Evolutionary conservation across 2,329 filamentous ascomycete species (phyloP), one percentile per base, ranked within the genome.

Genomic region (Aspergillus sp.): DNA sequence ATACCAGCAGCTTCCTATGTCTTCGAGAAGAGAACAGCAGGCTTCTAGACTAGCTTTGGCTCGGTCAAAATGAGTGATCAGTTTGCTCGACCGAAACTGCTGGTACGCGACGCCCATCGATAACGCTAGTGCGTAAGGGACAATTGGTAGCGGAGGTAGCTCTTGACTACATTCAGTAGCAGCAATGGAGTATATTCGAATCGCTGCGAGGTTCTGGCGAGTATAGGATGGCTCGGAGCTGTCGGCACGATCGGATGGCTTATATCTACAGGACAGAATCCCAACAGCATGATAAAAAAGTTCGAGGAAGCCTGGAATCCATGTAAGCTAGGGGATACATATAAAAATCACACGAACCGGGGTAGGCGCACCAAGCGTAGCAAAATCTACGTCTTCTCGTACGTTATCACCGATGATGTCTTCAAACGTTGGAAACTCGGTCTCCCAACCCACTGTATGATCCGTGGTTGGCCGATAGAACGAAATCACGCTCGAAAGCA

Each of bases 81-180:
- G 71, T 54, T 77, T 81, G 58, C 81, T 80, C 53, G 81, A 80
- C 24, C 84, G 82, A 49, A 84, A 79, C 57, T 85, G 81, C 16
- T 84, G 81, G 65, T 86, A 86, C 2, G 83, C 81, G 1, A 85
- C 83, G 2, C 81, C 81, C 60, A 85, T 77, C 3, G 83, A 82
- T 6, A 86, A 74, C 1, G 82, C 80, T 18, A 85, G 76, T 4
- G 83, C 81, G 63, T 85, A 86, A 3, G 84, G 82, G 14, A 85
- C 76, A 5, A 85, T 75, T 1, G 84, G 84, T 4, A 85, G 71
- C 0, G 82, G 82, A 24, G 83, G 78, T 1, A 86, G 72, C 12
- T 75, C 67, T 32, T 77, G 71, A 6, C 78, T 74, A 18, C 78
- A 75, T 66, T 82, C 78, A 31, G 77, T 74, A 12, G 77, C 77